These are phyloP conservation scores for Omphalotus guepiniiformis DNA, from an alignment of 768 basidiomycete species.

Conservation along the genomic window DNA sequence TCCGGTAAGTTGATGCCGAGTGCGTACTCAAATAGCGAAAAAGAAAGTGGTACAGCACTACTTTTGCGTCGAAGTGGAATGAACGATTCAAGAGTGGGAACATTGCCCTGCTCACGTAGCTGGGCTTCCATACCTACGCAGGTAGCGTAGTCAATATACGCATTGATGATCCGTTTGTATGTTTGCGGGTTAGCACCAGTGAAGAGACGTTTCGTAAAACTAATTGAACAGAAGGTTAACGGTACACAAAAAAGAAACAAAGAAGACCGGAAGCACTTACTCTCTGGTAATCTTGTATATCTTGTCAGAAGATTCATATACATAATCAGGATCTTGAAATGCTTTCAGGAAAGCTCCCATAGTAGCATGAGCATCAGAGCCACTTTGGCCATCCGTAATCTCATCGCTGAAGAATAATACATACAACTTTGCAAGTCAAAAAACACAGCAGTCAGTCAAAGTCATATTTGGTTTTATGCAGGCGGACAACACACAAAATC, in stretches of 20 bases:
- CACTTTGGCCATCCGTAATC: slow-evolving; percentile 60
- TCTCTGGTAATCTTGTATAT: slow-evolving; percentile 58
- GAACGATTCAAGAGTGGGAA: slow-evolving; percentile 51
- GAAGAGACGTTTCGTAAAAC: slow-evolving; percentile 48
- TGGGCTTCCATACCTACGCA: slow-evolving; percentile 55
- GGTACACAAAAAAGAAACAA: background rate
- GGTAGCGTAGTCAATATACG: slow-evolving; percentile 43
- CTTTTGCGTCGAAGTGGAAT: slow-evolving; percentile 60
- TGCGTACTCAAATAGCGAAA: slow-evolving; percentile 56
- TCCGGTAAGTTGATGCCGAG: slow-evolving; percentile 61
- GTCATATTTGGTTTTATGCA: too few species aligned
- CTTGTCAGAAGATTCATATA: slow-evolving; percentile 49
- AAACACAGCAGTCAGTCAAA: too few species aligned
- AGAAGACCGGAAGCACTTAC: slow-evolving; percentile 30
- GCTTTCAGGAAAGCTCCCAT: slow-evolving; percentile 49
- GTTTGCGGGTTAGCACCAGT: slow-evolving; percentile 39
- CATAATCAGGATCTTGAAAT: slow-evolving; percentile 46
- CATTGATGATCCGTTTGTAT: slow-evolving; percentile 46
- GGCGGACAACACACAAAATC: too few species aligned
- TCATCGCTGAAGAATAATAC: slow-evolving; percentile 64
- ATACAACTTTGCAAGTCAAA: slow-evolving; percentile 42
- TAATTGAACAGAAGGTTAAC: slow-evolving; percentile 25
- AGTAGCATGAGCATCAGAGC: slow-evolving; percentile 47
- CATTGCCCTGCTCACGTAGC: slow-evolving; percentile 50
- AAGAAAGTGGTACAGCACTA: slow-evolving; percentile 61